These are phyloP conservation scores for Rhodomyrtus tomentosa DNA, from an alignment of 345 rosid genomes.

Conservation along the genomic window DNA sequence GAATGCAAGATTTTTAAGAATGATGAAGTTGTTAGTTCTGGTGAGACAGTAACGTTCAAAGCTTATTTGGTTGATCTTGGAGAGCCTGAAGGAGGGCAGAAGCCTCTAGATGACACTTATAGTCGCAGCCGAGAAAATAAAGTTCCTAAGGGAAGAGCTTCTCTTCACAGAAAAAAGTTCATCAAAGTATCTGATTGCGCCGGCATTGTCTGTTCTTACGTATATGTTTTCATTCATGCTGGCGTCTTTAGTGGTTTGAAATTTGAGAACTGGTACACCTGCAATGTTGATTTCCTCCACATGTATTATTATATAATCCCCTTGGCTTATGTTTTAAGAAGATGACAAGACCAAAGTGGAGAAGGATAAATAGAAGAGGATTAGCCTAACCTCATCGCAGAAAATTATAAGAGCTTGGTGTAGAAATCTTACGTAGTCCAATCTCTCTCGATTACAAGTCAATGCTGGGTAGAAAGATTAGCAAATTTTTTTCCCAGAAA, in stretches of 20 bases:
- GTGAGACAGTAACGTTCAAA: constrained; percentile 46
- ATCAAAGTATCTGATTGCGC: constrained; percentile 19
- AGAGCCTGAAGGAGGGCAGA: constrained; percentile 31
- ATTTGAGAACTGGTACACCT: not conserved
- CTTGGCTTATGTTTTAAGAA: not conserved
- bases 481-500: constrained; percentile 16
- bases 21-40: constrained; percentile 41
- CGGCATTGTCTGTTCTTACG: constrained; percentile 14
- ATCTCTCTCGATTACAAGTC: not conserved
- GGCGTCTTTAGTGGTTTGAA: not conserved
- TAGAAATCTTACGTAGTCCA: not conserved
- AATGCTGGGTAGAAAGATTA: no score
- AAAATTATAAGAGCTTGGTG: constrained; percentile 58
- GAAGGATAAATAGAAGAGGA: constrained; percentile 7
- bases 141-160: not conserved
- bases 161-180: constrained; percentile 17
- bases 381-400: constrained; percentile 34
- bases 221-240: not conserved
- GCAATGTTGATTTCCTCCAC: not conserved
- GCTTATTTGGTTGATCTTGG: constrained; percentile 59
- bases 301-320: not conserved
- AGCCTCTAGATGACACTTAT: constrained; percentile 1
- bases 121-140: not conserved
- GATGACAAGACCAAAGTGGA: constrained; percentile 13
- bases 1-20: constrained; percentile 54